Percentiles rank a stretch among this genome's conserved stretches.
Conservation (phyloP, 2,329 filamentous ascomycete species). For the Calycina herbarum region DNA sequence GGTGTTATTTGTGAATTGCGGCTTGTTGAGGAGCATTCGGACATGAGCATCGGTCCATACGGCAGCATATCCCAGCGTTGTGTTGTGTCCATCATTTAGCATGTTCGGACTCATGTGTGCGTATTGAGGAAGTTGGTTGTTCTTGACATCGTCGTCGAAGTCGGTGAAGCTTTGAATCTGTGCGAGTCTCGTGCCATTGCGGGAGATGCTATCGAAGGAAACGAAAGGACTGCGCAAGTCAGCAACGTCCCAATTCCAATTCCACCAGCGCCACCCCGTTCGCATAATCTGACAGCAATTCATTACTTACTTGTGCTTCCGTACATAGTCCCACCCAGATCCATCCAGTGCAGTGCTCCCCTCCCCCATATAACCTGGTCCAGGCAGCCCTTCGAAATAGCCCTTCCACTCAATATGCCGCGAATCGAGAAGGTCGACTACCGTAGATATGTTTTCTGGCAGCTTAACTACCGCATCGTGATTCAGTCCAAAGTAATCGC, state of each 20-base stretch:
- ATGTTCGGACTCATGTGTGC: slow-evolving; percentile 63
- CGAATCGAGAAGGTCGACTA: slow-evolving; percentile 48
- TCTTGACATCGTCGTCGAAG: slow-evolving; percentile 59
- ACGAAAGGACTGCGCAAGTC: slow-evolving; percentile 40
- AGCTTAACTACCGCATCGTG: slow-evolving; percentile 47
- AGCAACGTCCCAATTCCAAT: slow-evolving; percentile 4
- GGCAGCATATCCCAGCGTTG: slow-evolving; percentile 51
- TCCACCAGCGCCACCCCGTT: background rate
- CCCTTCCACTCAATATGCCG: slow-evolving; percentile 45
- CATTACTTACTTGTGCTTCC: slow-evolving; percentile 36
- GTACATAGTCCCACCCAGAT: slow-evolving; percentile 39
- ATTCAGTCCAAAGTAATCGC: slow-evolving; percentile 51
- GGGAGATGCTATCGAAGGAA: slow-evolving; percentile 55
- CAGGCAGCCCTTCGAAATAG: slow-evolving; percentile 48
- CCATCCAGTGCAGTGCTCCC: slow-evolving; percentile 40
- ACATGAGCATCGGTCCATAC: slow-evolving; percentile 54
- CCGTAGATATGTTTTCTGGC: slow-evolving; percentile 47
- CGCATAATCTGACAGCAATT: background rate
- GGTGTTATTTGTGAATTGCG: slow-evolving; percentile 53
- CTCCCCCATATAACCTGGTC: slow-evolving; percentile 48
- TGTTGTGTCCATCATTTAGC: slow-evolving; percentile 65
- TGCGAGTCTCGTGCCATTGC: slow-evolving; percentile 50
- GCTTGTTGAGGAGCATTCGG: slow-evolving; percentile 51
- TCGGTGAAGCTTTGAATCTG: slow-evolving; percentile 62
- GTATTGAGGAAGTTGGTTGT: slow-evolving; percentile 62